Percentiles rank a stretch among this genome's conserved stretches.
phyloP scores from a whole-genome alignment of 2,329 filamentous ascomycete genomes.

The Fusarium pininemorale region DNA sequence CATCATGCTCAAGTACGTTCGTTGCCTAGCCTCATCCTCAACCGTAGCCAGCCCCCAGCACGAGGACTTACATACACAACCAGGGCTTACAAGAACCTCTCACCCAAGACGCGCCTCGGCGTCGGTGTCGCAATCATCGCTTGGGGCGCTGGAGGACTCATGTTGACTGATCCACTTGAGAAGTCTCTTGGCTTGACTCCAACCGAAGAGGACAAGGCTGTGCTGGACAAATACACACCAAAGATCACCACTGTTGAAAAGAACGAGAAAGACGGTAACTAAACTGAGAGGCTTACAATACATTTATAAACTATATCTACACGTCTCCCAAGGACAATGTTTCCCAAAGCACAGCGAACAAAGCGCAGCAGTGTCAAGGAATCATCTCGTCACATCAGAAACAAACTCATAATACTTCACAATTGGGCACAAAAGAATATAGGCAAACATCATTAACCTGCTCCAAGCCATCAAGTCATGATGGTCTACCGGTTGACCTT shows the following conservation, averaged over 20 bases:
- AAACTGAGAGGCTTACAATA: not conserved
- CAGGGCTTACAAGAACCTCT: conserved; percentile 76
- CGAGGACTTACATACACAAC: not conserved
- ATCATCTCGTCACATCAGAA: not conserved
- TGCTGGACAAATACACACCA: conserved; percentile 69
- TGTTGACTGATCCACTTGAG: conserved; percentile 77
- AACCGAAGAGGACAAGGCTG: conserved; percentile 76
- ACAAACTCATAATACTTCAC: conserved; percentile 2
- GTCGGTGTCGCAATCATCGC: conserved; percentile 79
- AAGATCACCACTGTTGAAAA: conserved; percentile 69
- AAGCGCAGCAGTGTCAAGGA: not conserved
- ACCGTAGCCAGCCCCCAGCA: not conserved
- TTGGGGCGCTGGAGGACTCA: conserved; percentile 80
- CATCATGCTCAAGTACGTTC: conserved; percentile 36
- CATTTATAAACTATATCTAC: not conserved
- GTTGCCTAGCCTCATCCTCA: not conserved
- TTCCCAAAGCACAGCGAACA: not conserved
- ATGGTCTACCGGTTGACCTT: conserved; percentile 43
- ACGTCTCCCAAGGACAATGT: not conserved
- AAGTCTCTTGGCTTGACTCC: conserved; percentile 77
- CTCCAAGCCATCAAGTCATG: conserved; percentile 48
- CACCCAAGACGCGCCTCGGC: conserved; percentile 73
- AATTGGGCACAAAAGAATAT: conserved; percentile 21
- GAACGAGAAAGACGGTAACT: conserved; percentile 25
- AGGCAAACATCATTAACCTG: conserved; percentile 49